phyloP scores from a whole-genome alignment of 1,284 basidiomycete genomes.

The Ustilago loliicola region DNA sequence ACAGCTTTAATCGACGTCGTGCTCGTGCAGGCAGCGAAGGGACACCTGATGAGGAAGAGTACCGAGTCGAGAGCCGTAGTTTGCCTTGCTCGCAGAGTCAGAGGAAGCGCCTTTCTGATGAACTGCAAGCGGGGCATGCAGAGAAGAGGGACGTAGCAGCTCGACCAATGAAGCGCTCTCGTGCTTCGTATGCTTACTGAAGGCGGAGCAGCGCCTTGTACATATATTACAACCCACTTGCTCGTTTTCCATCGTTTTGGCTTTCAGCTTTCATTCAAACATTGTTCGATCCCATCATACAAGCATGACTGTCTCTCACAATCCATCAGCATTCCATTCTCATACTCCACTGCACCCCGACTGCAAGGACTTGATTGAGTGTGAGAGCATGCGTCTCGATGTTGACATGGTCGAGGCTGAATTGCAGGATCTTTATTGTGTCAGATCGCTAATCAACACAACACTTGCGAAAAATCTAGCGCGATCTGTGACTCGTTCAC shows the following conservation, averaged over 20 bases:
- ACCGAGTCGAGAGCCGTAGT: background rate
- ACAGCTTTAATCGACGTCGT: slow-evolving; percentile 1
- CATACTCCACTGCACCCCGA: background rate
- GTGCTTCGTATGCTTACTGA: slow-evolving; percentile 44
- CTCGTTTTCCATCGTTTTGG: background rate
- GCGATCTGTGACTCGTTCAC: background rate
- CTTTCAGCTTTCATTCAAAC: background rate
- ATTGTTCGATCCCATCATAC: background rate
- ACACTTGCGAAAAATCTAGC: no score
- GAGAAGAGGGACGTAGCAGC: slow-evolving; percentile 28
- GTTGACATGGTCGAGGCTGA: no score
- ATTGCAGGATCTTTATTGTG: no score
- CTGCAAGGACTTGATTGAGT: background rate
- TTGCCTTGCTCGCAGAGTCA: slow-evolving; percentile 22
- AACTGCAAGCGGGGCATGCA: slow-evolving; percentile 29
- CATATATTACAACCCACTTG: background rate
- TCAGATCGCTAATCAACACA: no score
- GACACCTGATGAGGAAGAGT: slow-evolving; percentile 14
- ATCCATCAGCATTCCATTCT: background rate
- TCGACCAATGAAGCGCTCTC: slow-evolving; percentile 35
- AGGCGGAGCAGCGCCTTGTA: background rate
- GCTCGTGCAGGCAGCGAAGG: slow-evolving; percentile 17
- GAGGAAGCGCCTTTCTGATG: slow-evolving; percentile 26
- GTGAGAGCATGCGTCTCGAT: no score
- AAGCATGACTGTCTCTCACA: background rate